Evolutionary conservation across 257 asterid genomes (phyloP).

Genomic region (Echites panduratus): DNA sequence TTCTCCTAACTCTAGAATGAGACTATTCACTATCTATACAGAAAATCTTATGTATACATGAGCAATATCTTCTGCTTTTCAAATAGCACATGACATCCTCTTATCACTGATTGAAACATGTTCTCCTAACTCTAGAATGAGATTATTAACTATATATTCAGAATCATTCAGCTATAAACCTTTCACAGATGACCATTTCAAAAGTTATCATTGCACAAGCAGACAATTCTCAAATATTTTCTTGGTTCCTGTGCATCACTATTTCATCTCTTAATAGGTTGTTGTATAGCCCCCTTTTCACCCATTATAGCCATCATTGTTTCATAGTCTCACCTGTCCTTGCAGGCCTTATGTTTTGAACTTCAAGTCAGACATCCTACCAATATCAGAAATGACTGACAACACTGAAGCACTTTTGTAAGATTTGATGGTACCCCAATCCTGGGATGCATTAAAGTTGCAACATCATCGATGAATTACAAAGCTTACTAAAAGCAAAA

Average conservation of each 20-base stretch:
- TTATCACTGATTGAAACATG: not conserved
- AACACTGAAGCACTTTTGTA: not conserved
- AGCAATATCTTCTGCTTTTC: not conserved
- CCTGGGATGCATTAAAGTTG: not conserved
- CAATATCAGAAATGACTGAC: not conserved
- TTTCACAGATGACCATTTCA: not conserved
- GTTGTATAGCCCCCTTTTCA: not conserved
- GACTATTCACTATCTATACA: not conserved
- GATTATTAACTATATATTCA: not conserved
- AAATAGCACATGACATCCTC: not conserved
- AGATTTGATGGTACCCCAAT: not conserved
- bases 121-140: not conserved
- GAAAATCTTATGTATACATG: not conserved
- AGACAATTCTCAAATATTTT: not conserved
- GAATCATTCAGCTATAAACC: not conserved
- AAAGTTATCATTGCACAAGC: not conserved
- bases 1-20: not conserved
- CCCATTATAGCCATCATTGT: not conserved
- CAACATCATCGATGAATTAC: not conserved
- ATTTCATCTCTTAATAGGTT: not conserved
- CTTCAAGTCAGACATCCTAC: not conserved
- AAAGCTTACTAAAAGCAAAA: not conserved
- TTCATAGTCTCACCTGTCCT: not conserved
- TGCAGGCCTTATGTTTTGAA: not conserved
- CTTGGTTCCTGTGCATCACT: not conserved